phyloP scores from a whole-genome alignment of 2,329 filamentous ascomycete genomes.

The Chaetomium sp. region DNA sequence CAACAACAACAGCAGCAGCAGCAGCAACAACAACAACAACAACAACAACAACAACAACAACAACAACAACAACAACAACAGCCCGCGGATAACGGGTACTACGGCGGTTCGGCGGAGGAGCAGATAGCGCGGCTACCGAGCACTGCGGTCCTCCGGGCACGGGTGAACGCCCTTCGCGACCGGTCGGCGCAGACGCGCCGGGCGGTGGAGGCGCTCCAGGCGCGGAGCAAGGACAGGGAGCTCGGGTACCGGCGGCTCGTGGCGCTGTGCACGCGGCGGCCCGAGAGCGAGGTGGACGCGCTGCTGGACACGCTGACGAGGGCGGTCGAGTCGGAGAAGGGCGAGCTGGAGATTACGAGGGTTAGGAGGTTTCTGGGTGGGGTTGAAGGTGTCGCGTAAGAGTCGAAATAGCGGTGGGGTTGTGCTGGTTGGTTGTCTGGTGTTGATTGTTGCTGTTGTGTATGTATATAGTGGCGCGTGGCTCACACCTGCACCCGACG shows the following conservation, averaged over 20 bases:
- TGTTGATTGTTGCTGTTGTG: not conserved
- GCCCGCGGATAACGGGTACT: constrained; percentile 37
- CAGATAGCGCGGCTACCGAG: constrained; percentile 53
- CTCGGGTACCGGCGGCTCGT: constrained; percentile 88
- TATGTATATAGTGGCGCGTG: not conserved
- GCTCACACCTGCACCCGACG: not conserved
- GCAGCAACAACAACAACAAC: too few relatives aligned
- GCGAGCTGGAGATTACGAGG: constrained; percentile 72
- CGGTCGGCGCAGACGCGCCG: constrained; percentile 69
- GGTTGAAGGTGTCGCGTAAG: constrained; percentile 61
- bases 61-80: not conserved
- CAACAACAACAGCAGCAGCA: constrained; percentile 38
- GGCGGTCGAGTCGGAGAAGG: constrained; percentile 85
- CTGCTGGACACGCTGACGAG: constrained; percentile 77
- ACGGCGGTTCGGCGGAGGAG: constrained; percentile 20
- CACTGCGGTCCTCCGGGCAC: constrained; percentile 63
- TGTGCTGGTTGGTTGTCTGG: not conserved
- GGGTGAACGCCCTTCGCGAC: constrained; percentile 68
- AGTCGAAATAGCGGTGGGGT: constrained; percentile 13
- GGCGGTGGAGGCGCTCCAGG: constrained; percentile 71
- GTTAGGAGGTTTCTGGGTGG: constrained; percentile 79
- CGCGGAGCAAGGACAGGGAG: constrained; percentile 80
- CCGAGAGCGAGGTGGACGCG: constrained; percentile 76
- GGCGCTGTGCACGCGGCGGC: constrained; percentile 78
- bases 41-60: constrained; percentile 36